phyloP scores from a whole-genome alignment of 306 rosid species.

The Rubus idaeus region DNA sequence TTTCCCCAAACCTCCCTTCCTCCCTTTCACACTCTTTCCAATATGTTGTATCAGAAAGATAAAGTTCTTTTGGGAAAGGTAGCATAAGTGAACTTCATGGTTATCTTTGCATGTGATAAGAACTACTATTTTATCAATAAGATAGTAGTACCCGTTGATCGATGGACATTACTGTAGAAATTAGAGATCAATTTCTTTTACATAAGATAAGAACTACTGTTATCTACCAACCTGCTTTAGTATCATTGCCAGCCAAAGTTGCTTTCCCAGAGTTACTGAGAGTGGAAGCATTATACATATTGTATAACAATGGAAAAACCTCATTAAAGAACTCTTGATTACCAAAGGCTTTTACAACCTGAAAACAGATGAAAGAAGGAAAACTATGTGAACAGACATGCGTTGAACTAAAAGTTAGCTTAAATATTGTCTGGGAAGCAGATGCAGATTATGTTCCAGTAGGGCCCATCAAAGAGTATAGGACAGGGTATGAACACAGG shows the following conservation, averaged over 20 bases:
- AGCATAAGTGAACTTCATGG: not conserved
- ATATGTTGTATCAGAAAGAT: not conserved
- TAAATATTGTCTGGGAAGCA: not conserved
- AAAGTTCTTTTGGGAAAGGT: not conserved
- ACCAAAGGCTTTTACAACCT: slow-evolving; percentile 88
- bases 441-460: not conserved
- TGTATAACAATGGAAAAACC: slow-evolving; percentile 67
- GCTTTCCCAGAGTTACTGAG: slow-evolving; percentile 41
- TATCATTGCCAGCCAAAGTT: slow-evolving; percentile 43
- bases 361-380: slow-evolving; percentile 35
- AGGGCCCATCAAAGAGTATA: not conserved
- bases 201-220: slow-evolving; percentile 20
- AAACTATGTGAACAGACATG: slow-evolving; percentile 8
- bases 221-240: slow-evolving; percentile 59
- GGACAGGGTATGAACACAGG: not conserved
- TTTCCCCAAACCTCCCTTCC: not conserved
- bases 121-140: not conserved
- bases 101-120: not conserved
- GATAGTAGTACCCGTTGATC: not conserved
- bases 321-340: slow-evolving; percentile 70
- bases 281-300: slow-evolving; percentile 49
- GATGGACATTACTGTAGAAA: not conserved
- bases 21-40: not conserved
- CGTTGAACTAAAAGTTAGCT: not conserved
- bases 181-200: slow-evolving; percentile 17